Evolutionary conservation across 2,329 filamentous ascomycete species (phyloP).

Genomic region (Fusarium heterosporum): DNA sequence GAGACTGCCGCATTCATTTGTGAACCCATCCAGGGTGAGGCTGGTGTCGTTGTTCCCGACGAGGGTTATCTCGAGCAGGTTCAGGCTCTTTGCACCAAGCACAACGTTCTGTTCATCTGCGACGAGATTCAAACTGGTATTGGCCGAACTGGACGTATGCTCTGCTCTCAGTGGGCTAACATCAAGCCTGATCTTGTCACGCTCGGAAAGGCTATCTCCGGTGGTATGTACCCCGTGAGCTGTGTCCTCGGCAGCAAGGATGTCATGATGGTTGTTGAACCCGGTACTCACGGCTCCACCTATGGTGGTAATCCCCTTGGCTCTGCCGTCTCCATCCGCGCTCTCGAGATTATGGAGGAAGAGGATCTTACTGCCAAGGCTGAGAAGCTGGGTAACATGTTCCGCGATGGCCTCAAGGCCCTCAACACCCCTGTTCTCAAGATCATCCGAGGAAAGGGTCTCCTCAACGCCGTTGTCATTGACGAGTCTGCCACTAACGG

Average conservation of each 20-base stretch:
- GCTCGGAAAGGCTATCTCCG: slow-evolving; percentile 96
- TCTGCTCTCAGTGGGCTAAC: slow-evolving; percentile 93
- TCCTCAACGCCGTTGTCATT: slow-evolving; percentile 96
- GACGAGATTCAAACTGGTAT: slow-evolving; percentile 99
- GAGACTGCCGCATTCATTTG: slow-evolving; percentile 41
- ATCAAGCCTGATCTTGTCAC: slow-evolving; percentile 96
- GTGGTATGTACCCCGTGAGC: slow-evolving; percentile 99
- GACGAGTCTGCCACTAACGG: slow-evolving; percentile 88
- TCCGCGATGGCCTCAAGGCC: slow-evolving; percentile 81
- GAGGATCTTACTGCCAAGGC: slow-evolving; percentile 88
- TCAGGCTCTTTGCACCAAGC: slow-evolving; percentile 87
- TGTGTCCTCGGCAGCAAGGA: slow-evolving; percentile 89
- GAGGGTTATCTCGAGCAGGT: slow-evolving; percentile 80
- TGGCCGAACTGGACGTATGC: slow-evolving; percentile 90
- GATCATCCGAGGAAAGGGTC: slow-evolving; percentile 87
- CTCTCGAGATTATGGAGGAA: slow-evolving; percentile 92
- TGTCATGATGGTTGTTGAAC: slow-evolving; percentile 95
- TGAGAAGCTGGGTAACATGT: slow-evolving; percentile 81
- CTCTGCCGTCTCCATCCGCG: slow-evolving; percentile 94
- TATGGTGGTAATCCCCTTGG: slow-evolving; percentile 97
- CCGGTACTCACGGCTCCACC: slow-evolving; percentile 97
- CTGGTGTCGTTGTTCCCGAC: slow-evolving; percentile 94
- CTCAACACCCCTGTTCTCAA: slow-evolving; percentile 85
- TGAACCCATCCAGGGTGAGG: slow-evolving; percentile 76
- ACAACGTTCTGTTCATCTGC: slow-evolving; percentile 95